Percentiles rank a stretch among this genome's conserved stretches.
Evolutionary conservation across 495 filamentous ascomycete genomes (phyloP).

Genomic region (Hypoxylon perforatum): DNA sequence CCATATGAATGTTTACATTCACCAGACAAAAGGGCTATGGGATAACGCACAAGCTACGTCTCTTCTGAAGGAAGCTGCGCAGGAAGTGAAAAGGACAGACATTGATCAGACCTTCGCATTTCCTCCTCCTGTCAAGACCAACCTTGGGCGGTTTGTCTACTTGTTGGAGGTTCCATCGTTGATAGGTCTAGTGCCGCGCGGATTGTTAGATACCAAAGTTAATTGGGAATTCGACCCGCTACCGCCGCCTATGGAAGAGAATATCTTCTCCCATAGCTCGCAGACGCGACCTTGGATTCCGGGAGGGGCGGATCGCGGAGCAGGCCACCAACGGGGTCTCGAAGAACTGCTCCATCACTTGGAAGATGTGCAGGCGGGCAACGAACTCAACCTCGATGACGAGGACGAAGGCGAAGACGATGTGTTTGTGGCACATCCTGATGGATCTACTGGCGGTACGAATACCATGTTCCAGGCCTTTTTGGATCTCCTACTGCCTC

Average conservation of each 20-base stretch:
- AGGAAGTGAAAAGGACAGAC: slow-evolving; percentile 58
- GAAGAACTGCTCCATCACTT: neutral
- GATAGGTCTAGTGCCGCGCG: slow-evolving; percentile 68
- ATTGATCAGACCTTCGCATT: slow-evolving; percentile 59
- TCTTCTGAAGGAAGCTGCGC: slow-evolving; percentile 77
- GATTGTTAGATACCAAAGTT: slow-evolving; percentile 58
- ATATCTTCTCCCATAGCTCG: slow-evolving; percentile 58
- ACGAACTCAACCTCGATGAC: slow-evolving; percentile 3
- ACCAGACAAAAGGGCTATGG: slow-evolving; percentile 88
- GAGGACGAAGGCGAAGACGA: slow-evolving; percentile 1
- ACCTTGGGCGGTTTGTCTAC: slow-evolving; percentile 82
- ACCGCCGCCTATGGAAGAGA: slow-evolving; percentile 63
- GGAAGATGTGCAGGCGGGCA: neutral
- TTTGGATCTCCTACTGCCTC: slow-evolving; percentile 14
- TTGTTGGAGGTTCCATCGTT: slow-evolving; percentile 76
- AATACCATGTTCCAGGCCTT: slow-evolving; percentile 21
- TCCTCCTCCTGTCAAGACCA: slow-evolving; percentile 47
- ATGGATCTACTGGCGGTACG: neutral
- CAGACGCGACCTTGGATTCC: slow-evolving; percentile 47
- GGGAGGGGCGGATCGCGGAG: slow-evolving; percentile 17
- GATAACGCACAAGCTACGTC: slow-evolving; percentile 77
- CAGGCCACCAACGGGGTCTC: slow-evolving; percentile 10
- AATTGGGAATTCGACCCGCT: slow-evolving; percentile 77
- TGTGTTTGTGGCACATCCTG: neutral
- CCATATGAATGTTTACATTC: slow-evolving; percentile 80